Base-by-base conservation (phyloP, 768 basidiomycete genomes). In the Lactifluus echinatus region DNA sequence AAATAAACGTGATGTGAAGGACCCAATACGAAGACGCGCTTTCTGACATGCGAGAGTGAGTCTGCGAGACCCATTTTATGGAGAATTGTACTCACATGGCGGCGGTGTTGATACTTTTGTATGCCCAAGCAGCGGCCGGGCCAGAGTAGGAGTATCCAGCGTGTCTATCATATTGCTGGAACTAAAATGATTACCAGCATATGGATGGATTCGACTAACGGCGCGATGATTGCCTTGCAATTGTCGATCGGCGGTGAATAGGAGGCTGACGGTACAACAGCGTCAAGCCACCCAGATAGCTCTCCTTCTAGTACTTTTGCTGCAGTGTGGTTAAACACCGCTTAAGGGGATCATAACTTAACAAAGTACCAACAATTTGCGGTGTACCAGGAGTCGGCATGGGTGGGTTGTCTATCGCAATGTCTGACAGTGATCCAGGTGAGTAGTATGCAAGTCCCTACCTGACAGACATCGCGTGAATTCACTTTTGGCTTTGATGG, bases 91-190 rank as follows among this genome's bases (percentile, higher is more conserved):
- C 84, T 63, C 62, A 95, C 96, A 97, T 88, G 65, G 79, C 79
- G 4, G 78, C 76, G 0, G 82, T 83, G 66, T 95, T 87, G 59
- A 98, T 87, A 66, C 82, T 82, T 70, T 83, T 86, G 74, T 98
- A 99, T 0, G 95, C 95, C 92, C 93, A 98, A 2, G 93, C 95
- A 2, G 96, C 95, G 0, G 94, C 79, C 4, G 83, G 84, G 21
- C 96, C 96, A 53, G 93, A 96, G 72, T 96, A 98, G 4, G 84
- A 79, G 73, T 94, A 97, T 5, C 96, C 96, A 2, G 96, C 96
- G 70, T 99, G 96, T 10, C 94, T 97, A 68, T 23, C 39, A 21
- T 14, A 19, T 12, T 24, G 28, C 50, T n/a, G 26, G 48, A 46
- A 36, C 24, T 23, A 14, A 12, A 8, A 19, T 29, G 11, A 23